Conservation (phyloP, 768 basidiomycete genomes). For the Suillus ampliporus region DNA sequence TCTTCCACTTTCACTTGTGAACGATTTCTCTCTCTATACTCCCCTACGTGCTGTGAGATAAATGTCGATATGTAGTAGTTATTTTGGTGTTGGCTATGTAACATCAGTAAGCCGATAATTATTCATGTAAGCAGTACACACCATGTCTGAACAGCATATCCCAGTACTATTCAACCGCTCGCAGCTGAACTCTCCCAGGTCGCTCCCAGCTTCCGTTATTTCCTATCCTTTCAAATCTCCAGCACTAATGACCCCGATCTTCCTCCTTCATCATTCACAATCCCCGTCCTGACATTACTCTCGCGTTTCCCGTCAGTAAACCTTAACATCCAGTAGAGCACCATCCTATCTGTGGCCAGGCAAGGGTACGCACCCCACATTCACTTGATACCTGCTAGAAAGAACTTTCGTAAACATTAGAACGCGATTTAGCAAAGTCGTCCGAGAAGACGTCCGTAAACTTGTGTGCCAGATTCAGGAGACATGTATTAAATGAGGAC, state of each 20-base stretch:
- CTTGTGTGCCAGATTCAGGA: constrained; percentile 82
- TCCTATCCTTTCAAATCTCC: constrained; percentile 28
- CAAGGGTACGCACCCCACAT: constrained; percentile 52
- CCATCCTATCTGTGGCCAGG: constrained; percentile 26
- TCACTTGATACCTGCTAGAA: constrained; percentile 56
- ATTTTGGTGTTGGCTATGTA: constrained; percentile 4
- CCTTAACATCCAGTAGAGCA: constrained; percentile 19
- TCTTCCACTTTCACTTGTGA: too few species aligned
- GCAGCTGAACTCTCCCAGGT: constrained; percentile 14
- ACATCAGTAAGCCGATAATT: not conserved
- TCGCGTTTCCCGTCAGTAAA: constrained; percentile 18
- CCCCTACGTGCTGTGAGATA: too few species aligned
- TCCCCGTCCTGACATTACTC: constrained; percentile 24
- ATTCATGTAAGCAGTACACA: not conserved
- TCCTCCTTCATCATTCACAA: constrained; percentile 28
- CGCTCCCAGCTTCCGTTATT: constrained; percentile 24
- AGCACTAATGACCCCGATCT: constrained; percentile 14
- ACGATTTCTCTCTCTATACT: too few species aligned
- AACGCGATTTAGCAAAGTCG: constrained; percentile 74
- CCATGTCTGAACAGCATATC: constrained; percentile 14
- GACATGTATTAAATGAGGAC: constrained; percentile 80
- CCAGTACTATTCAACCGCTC: constrained; percentile 37
- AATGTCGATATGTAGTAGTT: constrained; percentile 14
- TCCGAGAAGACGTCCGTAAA: constrained; percentile 85
- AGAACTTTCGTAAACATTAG: not conserved